phyloP scores from a whole-genome alignment of 169 alveolate species.

The Cryptosporidium canis region DNA sequence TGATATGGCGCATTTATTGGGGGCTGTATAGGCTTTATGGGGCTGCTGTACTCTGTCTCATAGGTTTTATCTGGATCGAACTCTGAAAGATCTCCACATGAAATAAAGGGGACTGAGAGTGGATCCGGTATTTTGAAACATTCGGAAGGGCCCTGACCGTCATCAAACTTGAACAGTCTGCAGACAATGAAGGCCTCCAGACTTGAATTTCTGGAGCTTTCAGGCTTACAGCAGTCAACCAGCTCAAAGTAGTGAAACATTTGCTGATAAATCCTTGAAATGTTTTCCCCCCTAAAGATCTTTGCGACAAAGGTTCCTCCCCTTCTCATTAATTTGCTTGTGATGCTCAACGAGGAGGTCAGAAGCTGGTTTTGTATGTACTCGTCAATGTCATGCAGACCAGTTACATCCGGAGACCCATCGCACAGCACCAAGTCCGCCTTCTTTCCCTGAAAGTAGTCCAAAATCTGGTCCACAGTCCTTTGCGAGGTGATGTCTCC shows the following conservation, averaged over 20 bases:
- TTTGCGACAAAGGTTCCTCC: constrained; percentile 97
- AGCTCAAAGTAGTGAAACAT: constrained; percentile 81
- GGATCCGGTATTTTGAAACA: constrained; percentile 31
- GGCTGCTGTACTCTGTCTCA: constrained; percentile 26
- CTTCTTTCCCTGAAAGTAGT: constrained; percentile 79
- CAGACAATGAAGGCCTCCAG: constrained; percentile 88
- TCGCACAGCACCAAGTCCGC: constrained; percentile 96
- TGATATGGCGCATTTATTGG: constrained; percentile 71
- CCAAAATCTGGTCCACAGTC: constrained; percentile 85
- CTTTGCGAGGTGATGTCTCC: constrained; percentile 96
- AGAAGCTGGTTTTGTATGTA: constrained; percentile 93
- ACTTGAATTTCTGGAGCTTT: constrained; percentile 86
- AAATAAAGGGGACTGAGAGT: constrained; percentile 40
- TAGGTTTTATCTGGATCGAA: constrained; percentile 65
- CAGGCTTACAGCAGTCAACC: constrained; percentile 88
- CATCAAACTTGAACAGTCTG: constrained; percentile 34
- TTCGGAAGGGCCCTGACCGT: not conserved
- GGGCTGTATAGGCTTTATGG: constrained; percentile 55
- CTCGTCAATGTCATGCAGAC: constrained; percentile 87
- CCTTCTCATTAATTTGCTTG: constrained; percentile 86
- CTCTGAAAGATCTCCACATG: constrained; percentile 66
- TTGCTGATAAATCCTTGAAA: constrained; percentile 82
- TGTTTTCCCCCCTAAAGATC: constrained; percentile 94
- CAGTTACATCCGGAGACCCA: constrained; percentile 99
- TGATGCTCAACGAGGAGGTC: constrained; percentile 91